Base-by-base conservation (phyloP, 139 green algal genomes). In the Zygnema cylindricum region DNA sequence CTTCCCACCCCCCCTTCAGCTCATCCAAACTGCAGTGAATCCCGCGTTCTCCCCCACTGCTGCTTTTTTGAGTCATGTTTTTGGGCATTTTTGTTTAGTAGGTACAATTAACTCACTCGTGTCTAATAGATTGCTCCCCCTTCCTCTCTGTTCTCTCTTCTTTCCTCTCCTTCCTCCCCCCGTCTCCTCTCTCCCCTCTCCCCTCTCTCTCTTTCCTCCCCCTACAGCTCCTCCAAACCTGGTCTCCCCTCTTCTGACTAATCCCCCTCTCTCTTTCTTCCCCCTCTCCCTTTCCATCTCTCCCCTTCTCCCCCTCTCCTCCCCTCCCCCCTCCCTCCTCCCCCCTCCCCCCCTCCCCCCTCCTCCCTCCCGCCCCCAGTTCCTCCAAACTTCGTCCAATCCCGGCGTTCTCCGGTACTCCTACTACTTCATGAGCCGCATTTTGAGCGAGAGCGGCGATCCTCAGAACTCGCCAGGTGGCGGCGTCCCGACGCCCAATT, bases 391-490 rank as follows among this genome's bases (percentile, higher is more conserved):
- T 36, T 42, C 54, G 11, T 63, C 57, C 11, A 54, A 88, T 32
- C 69, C 40, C 33, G 40, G 32, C 3, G 69, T 82, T 32, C 83
- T 88, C 33, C 57, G 83, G 22, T 88, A 88, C 54, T 30, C 35
- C 69, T 88, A 78, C 54, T 88, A 88, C 83, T 88, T 84, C 69
- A 42, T 88, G 35, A 76, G 69, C 23, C 83, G 83, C 49, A 82
- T 88, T 36, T 76, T 88, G 69, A 57, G 40, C 2, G 83, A 88
- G 83, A 84, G 57, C 32, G 81, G 42, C 30, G 33, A 23, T 22
- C 69, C 69, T n/a, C 42, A 11, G 69, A 85, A 33, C 32, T 36
- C 32, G 7, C 40, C 54, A n/a, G 83, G 83, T 42, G 83, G 83
- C 0, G 83, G 83, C 54, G 69, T 88, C 25, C 83, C 83, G 11